phyloP scores from a whole-genome alignment of 495 filamentous ascomycete genomes.

The Neurospora sp. region DNA sequence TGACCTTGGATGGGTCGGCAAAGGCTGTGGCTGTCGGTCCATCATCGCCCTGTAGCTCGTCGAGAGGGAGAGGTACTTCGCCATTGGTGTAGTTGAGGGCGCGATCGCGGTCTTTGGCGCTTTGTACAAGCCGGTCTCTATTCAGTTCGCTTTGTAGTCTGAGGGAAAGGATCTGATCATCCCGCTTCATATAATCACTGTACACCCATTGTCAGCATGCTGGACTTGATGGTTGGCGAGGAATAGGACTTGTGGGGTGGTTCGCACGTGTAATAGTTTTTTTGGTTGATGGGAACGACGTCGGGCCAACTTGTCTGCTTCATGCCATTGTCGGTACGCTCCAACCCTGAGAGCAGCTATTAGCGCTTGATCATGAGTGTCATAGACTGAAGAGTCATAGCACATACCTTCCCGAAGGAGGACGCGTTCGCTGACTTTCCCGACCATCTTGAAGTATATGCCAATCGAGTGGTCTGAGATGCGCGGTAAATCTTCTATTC shows the following conservation, averaged over 20 bases:
- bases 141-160: constrained; percentile 77
- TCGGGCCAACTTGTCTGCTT: constrained; percentile 90
- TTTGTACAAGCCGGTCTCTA: constrained; percentile 66
- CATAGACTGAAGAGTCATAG: not conserved
- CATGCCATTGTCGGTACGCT: constrained; percentile 95
- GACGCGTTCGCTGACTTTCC: constrained; percentile 45
- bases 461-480: not conserved
- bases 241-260: constrained; percentile 5
- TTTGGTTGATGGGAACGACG: constrained; percentile 89
- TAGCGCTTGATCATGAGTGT: not conserved
- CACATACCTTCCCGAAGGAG: constrained; percentile 39
- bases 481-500: not conserved
- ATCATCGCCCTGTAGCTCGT: constrained; percentile 50
- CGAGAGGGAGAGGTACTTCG: constrained; percentile 44
- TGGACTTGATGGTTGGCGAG: not conserved
- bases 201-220: constrained; percentile 11
- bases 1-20: constrained; percentile 74
- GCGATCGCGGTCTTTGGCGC: constrained; percentile 76
- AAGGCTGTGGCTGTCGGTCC: constrained; percentile 38
- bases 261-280: constrained; percentile 98
- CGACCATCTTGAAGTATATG: constrained; percentile 30
- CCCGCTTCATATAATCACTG: constrained; percentile 94
- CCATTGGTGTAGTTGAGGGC: constrained; percentile 65
- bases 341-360: constrained; percentile 55
- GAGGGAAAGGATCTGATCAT: constrained; percentile 87